These are phyloP conservation scores for Saksenaea oblongispora DNA, from an alignment of 371 early-diverging fungal genomes.

Conservation along the genomic window DNA sequence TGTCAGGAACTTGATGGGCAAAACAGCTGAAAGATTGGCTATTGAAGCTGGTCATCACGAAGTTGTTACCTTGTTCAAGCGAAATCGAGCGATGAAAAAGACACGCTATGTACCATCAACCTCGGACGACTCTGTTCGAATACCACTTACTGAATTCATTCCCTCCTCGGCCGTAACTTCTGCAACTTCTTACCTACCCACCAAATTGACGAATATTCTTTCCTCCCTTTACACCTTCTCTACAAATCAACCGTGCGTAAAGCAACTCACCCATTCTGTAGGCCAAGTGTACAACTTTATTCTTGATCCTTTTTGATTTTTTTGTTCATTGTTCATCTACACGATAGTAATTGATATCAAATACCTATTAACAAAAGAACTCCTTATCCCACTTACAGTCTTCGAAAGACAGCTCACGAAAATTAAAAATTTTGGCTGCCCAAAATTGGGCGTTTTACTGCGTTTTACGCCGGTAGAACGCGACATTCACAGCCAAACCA, in stretches of 20 bases:
- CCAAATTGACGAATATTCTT: constrained; percentile 18
- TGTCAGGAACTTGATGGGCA: constrained; percentile 33
- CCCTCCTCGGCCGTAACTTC: constrained; percentile 24
- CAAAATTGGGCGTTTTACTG: too few relatives aligned
- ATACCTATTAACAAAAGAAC: neutral
- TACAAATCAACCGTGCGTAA: constrained; percentile 24
- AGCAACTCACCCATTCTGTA: constrained; percentile 31
- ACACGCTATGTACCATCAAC: neutral
- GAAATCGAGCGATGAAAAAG: constrained; percentile 5
- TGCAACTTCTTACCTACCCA: constrained; percentile 24
- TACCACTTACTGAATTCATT: constrained; percentile 38
- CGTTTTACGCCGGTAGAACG: too few relatives aligned
- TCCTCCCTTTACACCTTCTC: constrained; percentile 34
- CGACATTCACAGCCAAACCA: too few relatives aligned
- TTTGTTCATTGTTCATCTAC: constrained; percentile 4
- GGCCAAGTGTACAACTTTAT: constrained; percentile 41
- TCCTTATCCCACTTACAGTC: too few relatives aligned
- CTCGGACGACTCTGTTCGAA: constrained; percentile 11
- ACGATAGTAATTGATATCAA: constrained; percentile 4
- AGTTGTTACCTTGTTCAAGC: constrained; percentile 26
- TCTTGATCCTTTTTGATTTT: constrained; percentile 41
- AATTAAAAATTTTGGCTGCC: too few relatives aligned
- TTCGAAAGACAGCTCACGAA: too few relatives aligned
- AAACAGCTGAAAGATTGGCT: constrained; percentile 41
- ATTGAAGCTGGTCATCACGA: constrained; percentile 36